Evolutionary conservation across 75 land plant genomes (phyloP).

Genomic region (Pinus albicaulis): DNA sequence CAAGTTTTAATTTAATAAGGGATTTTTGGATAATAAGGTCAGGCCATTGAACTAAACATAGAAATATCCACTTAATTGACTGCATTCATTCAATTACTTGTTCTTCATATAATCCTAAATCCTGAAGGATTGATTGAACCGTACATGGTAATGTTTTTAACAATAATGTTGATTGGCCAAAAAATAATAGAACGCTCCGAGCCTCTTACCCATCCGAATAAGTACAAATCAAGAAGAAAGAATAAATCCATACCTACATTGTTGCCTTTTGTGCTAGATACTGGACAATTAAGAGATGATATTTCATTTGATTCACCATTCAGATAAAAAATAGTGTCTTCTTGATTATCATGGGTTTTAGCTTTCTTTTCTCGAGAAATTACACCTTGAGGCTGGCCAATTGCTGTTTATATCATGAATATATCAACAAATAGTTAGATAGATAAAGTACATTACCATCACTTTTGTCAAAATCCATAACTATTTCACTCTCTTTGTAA

Average conservation of each 20-base stretch:
- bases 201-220: too few relatives aligned
- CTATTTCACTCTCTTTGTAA: background rate
- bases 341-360: constrained; percentile 41
- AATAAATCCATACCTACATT: constrained; percentile 26
- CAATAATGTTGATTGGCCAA: too few relatives aligned
- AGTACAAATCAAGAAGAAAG: background rate
- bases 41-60: too few relatives aligned
- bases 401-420: constrained; percentile 36
- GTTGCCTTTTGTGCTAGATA: constrained; percentile 37
- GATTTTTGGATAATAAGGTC: too few relatives aligned
- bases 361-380: constrained; percentile 60
- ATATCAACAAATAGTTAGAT: background rate
- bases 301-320: background rate
- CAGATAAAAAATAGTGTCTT: constrained; percentile 14
- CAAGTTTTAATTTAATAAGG: too few relatives aligned
- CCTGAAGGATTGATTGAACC: too few relatives aligned
- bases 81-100: too few relatives aligned
- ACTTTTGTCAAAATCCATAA: background rate
- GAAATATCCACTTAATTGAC: too few relatives aligned
- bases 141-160: too few relatives aligned
- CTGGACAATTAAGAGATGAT: constrained; percentile 16
- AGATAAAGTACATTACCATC: background rate
- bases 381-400: constrained; percentile 66
- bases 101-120: too few relatives aligned
- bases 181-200: too few relatives aligned